These are phyloP conservation scores for Zelopaecilomyces penicillatus DNA, from an alignment of 2,329 filamentous ascomycete genomes.

Conservation along the genomic window DNA sequence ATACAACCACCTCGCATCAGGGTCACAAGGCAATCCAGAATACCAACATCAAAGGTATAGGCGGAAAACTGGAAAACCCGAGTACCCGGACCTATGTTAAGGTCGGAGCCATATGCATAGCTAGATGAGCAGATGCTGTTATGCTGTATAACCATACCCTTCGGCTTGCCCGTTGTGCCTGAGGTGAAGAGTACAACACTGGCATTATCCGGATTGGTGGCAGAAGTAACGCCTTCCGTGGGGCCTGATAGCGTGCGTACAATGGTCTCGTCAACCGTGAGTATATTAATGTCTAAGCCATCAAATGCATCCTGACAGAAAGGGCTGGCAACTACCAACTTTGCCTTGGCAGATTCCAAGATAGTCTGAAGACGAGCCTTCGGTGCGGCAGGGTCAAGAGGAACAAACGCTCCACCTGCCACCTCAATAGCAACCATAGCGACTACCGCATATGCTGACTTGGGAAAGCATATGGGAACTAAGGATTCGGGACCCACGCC, in stretches of 20 bases:
- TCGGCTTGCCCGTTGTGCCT: constrained; percentile 15
- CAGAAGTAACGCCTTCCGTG: not conserved
- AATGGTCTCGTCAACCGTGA: not conserved
- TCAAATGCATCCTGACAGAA: not conserved
- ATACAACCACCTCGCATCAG: constrained; percentile 3
- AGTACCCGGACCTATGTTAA: not conserved
- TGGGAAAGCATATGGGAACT: constrained; percentile 11
- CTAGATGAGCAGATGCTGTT: constrained; percentile 1
- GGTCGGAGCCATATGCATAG: not conserved
- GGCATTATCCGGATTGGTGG: constrained; percentile 1
- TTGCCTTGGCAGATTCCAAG: not conserved
- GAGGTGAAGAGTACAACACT: constrained; percentile 16
- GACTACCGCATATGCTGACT: constrained; percentile 18
- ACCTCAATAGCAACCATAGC: constrained; percentile 11
- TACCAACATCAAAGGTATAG: not conserved
- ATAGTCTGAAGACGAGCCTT: not conserved
- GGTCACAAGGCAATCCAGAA: not conserved
- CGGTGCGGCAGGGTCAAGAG: constrained; percentile 8
- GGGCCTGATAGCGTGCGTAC: not conserved
- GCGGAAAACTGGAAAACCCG: constrained; percentile 7
- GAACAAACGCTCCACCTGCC: constrained; percentile 11
- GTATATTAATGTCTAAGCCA: not conserved
- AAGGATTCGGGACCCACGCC: not conserved
- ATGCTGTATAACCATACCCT: constrained; percentile 14
- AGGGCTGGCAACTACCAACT: not conserved